Evolutionary conservation across 441 rosid species (phyloP).

Genomic region (Erysimum cheiri): DNA sequence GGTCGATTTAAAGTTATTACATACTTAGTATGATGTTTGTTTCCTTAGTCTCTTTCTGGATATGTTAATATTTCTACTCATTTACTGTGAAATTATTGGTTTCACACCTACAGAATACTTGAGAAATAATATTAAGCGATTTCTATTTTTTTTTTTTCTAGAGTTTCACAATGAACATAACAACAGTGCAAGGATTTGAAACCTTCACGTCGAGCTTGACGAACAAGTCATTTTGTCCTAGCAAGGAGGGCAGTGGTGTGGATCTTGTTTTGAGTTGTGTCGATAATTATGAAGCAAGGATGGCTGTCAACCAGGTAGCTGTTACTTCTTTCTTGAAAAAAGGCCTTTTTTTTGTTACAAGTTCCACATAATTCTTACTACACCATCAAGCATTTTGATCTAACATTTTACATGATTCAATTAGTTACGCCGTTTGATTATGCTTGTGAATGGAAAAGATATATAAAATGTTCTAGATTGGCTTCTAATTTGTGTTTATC

Average conservation of each 20-base stretch:
- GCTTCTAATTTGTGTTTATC: conserved; percentile 33
- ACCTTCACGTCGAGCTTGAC: conserved; percentile 82
- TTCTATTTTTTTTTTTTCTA: conserved; percentile 39
- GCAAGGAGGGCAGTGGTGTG: conserved; percentile 82
- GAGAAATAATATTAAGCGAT: neutral
- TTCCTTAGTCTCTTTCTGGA: neutral
- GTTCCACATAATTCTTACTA: conserved; percentile 10
- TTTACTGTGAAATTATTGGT: neutral
- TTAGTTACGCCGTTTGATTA: conserved; percentile 11
- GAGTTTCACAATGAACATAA: conserved; percentile 94
- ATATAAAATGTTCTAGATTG: neutral
- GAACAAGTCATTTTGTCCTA: conserved; percentile 67
- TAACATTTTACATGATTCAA: conserved; percentile 5
- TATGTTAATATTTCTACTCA: neutral
- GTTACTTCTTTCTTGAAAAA: conserved; percentile 10
- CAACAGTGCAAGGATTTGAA: conserved; percentile 92
- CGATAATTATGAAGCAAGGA: conserved; percentile 98
- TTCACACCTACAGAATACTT: neutral
- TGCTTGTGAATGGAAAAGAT: conserved; percentile 1
- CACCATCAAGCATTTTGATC: conserved; percentile 9
- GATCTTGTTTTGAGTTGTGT: conserved; percentile 98
- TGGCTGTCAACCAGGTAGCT: conserved; percentile 96
- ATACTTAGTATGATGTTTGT: conserved; percentile 1
- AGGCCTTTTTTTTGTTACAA: conserved; percentile 5
- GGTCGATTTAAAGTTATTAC: neutral